Evolutionary conservation across 148 eudicot genomes (phyloP).

Genomic region (Amaranthus hypochondriacus): DNA sequence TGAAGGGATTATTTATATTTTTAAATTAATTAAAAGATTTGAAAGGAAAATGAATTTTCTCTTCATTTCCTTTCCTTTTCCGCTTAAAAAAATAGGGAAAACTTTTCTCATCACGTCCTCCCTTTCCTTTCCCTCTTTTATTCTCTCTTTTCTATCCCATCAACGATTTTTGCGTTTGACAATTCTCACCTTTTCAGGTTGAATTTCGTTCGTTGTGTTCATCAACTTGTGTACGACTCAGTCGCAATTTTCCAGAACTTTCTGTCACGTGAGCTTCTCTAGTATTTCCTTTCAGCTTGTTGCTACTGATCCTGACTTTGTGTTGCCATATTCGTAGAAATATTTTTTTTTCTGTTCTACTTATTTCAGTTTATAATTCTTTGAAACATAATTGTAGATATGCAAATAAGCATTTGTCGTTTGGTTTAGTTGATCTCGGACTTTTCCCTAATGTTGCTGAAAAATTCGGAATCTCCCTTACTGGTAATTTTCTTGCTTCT

Average conservation of each 20-base stretch:
- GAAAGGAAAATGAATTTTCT: no score
- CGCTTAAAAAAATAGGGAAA: no score
- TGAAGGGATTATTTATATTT: no score
- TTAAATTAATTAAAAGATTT: no score
- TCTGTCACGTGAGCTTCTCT: slow-evolving; percentile 72
- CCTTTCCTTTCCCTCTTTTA: background rate
- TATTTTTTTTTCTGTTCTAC: slow-evolving; percentile 6
- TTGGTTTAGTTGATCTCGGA: slow-evolving; percentile 88
- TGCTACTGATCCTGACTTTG: background rate
- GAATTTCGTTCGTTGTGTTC: slow-evolving; percentile 75
- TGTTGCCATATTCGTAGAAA: slow-evolving; percentile 8
- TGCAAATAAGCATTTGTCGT: slow-evolving; percentile 75
- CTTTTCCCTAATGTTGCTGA: slow-evolving; percentile 91
- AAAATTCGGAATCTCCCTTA: slow-evolving; percentile 64
- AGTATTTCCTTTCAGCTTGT: background rate
- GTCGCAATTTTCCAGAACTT: slow-evolving; percentile 80
- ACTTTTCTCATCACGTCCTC: no score
- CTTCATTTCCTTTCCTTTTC: no score
- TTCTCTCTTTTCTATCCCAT: background rate
- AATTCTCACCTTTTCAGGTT: slow-evolving; percentile 46
- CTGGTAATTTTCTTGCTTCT: slow-evolving; percentile 25
- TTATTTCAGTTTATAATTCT: slow-evolving; percentile 1
- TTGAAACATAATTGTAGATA: slow-evolving; percentile 44
- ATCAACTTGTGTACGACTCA: slow-evolving; percentile 54
- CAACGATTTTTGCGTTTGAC: slow-evolving; percentile 6